These are phyloP conservation scores for Nannochloris sp. DNA, from an alignment of 139 green algal species.

Conservation along the genomic window DNA sequence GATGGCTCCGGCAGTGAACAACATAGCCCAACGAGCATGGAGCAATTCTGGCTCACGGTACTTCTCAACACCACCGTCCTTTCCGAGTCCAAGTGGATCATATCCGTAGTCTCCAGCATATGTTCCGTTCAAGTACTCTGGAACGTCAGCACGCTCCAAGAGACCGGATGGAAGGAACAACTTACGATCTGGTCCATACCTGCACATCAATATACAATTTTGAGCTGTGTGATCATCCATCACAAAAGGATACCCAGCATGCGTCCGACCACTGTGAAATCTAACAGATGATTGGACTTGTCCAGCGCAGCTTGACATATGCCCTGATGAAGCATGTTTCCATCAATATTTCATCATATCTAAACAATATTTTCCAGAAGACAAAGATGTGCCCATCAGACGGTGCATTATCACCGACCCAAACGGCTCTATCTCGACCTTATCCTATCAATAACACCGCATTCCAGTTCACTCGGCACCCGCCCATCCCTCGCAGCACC, in stretches of 20 bases:
- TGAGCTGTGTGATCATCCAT: not conserved
- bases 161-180: slow-evolving; percentile 84
- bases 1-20: slow-evolving; percentile 91
- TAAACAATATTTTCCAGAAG: too few species aligned
- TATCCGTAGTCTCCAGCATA: slow-evolving; percentile 90
- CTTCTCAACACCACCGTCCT: slow-evolving; percentile 76
- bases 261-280: not conserved
- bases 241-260: not conserved
- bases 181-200: slow-evolving; percentile 61
- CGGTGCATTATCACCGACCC: too few species aligned
- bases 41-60: slow-evolving; percentile 88
- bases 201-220: not conserved
- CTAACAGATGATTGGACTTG: too few species aligned
- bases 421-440: too few species aligned
- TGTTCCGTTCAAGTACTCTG: slow-evolving; percentile 78
- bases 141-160: slow-evolving; percentile 66
- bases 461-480: too few species aligned
- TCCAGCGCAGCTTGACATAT: not conserved
- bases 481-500: too few species aligned
- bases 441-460: too few species aligned
- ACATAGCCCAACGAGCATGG: slow-evolving; percentile 96
- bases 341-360: too few species aligned
- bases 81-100: slow-evolving; percentile 85
- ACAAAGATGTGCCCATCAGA: too few species aligned
- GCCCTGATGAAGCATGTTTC: too few species aligned